Evolutionary conservation across 2,329 filamentous ascomycete genomes (phyloP).

Genomic region (Colletotrichum sp.): DNA sequence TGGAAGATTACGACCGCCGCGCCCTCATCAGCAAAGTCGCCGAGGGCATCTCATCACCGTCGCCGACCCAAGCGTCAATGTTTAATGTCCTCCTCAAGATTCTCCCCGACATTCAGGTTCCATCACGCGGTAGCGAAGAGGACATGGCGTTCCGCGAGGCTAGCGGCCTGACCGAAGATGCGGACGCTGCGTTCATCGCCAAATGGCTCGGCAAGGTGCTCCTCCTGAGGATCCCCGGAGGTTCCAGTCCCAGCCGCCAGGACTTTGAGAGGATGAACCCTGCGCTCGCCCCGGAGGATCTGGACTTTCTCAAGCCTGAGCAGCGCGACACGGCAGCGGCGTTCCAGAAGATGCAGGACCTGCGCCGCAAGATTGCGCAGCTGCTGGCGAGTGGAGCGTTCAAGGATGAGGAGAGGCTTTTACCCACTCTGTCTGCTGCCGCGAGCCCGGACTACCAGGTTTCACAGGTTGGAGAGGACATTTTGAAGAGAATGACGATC

Average conservation of each 20-base stretch:
- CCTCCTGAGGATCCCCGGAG: conserved; percentile 52
- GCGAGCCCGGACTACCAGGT: conserved; percentile 83
- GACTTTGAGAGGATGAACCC: conserved; percentile 36
- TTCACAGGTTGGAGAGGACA: conserved; percentile 84
- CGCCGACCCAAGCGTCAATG: conserved; percentile 57
- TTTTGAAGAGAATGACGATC: conserved; percentile 80
- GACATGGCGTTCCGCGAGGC: conserved; percentile 71
- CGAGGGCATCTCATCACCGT: conserved; percentile 63
- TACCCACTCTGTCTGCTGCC: conserved; percentile 83
- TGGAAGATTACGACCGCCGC: conserved; percentile 65
- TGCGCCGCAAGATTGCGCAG: conserved; percentile 64
- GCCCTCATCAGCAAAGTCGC: conserved; percentile 75
- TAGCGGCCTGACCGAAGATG: conserved; percentile 68
- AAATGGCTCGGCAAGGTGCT: conserved; percentile 80
- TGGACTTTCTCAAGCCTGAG: conserved; percentile 71
- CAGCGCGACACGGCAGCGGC: conserved; percentile 43
- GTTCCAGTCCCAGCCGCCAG: conserved; percentile 24
- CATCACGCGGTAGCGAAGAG: conserved; percentile 78
- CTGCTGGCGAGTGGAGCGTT: conserved; percentile 89
- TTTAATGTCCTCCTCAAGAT: conserved; percentile 86
- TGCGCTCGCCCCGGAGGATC: conserved; percentile 69
- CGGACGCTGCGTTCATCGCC: conserved; percentile 78
- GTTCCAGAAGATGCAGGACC: conserved; percentile 47
- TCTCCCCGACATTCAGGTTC: conserved; percentile 73
- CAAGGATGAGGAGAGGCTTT: conserved; percentile 79